phyloP scores from a whole-genome alignment of 225 moss, liverwort and hornwort genomes.

The Neckera pumila region DNA sequence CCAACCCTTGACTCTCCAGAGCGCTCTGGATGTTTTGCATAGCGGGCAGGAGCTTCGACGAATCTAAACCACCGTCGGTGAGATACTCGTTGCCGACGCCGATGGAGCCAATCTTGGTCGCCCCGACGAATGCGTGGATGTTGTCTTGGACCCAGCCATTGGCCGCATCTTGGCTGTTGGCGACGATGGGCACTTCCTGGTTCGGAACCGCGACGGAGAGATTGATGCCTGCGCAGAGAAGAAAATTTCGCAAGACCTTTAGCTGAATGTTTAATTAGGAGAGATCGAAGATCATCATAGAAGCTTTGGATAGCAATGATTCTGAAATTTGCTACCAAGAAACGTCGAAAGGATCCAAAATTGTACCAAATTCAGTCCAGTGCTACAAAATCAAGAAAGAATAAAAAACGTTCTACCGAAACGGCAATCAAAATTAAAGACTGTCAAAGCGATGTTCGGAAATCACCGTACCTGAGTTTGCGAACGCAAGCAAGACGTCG shows the following conservation, averaged over 20 bases:
- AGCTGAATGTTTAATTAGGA: not conserved
- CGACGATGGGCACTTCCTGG: not conserved
- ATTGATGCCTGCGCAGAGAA: not conserved
- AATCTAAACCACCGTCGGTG: not conserved
- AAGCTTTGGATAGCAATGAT: too few species aligned
- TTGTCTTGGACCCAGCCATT: constrained; percentile 45
- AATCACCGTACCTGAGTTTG: not conserved
- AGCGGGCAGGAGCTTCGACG: constrained; percentile 12
- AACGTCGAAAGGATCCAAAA: too few species aligned
- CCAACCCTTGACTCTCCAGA: not conserved
- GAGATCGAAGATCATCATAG: not conserved
- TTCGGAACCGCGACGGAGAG: constrained; percentile 6
- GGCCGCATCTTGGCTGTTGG: constrained; percentile 1
- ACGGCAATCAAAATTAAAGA: not conserved
- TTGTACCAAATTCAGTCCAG: not conserved
- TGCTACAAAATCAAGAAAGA: not conserved
- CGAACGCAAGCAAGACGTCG: constrained; percentile 8
- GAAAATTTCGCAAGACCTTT: not conserved
- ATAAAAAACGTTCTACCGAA: too few species aligned
- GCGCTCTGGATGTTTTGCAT: constrained; percentile 29
- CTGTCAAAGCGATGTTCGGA: not conserved
- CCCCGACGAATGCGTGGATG: constrained; percentile 13
- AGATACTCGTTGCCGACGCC: constrained; percentile 47
- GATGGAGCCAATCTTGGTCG: constrained; percentile 25
- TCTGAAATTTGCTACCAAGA: not conserved